Conservation (phyloP, 257 asterid species). For the Gentiana straminea region DNA sequence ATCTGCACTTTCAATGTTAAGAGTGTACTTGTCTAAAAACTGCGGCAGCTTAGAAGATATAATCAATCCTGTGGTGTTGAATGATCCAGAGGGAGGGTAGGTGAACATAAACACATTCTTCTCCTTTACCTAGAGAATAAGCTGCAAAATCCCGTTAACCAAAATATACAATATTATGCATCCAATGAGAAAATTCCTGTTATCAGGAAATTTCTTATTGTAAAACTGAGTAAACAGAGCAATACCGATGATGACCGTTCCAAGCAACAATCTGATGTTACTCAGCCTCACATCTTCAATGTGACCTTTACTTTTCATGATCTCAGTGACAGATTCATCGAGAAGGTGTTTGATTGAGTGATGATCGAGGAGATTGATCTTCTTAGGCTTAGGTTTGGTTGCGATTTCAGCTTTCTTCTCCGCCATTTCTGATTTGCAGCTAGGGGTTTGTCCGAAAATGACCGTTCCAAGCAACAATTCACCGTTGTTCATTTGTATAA, state of each 20-base stretch:
- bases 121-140: too few species aligned
- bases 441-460: too few species aligned
- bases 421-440: too few species aligned
- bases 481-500: too few species aligned
- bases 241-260: slow-evolving; percentile 47
- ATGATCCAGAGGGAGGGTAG: too few species aligned
- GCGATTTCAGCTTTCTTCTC: slow-evolving; percentile 15
- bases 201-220: slow-evolving; percentile 84
- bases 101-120: too few species aligned
- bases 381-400: slow-evolving; percentile 35
- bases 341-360: slow-evolving; percentile 73
- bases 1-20: too few species aligned
- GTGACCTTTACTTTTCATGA: slow-evolving; percentile 80
- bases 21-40: too few species aligned
- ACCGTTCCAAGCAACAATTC: too few species aligned
- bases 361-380: slow-evolving; percentile 76
- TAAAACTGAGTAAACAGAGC: slow-evolving; percentile 94
- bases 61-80: too few species aligned
- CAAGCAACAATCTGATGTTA: slow-evolving; percentile 63
- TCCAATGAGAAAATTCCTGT: slow-evolving; percentile 64
- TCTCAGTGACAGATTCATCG: slow-evolving; percentile 85
- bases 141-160: too few species aligned
- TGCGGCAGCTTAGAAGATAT: too few species aligned
- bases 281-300: slow-evolving; percentile 82
- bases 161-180: slow-evolving; percentile 94